Conservation (phyloP, 495 filamentous ascomycete genomes). For the Eremomyces bilateralis region DNA sequence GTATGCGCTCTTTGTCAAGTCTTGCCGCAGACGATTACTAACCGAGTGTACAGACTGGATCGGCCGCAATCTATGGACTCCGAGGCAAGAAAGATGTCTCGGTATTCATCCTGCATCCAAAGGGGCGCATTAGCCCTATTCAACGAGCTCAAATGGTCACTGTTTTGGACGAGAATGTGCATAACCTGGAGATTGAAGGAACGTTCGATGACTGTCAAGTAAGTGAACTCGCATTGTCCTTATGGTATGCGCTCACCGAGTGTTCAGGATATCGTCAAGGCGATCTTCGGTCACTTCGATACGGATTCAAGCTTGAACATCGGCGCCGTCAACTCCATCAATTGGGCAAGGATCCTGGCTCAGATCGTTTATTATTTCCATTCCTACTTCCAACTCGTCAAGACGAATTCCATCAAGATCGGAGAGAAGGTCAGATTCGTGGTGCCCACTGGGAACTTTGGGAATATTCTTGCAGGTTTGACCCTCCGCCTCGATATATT, state of each 20-base stretch:
- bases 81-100: conserved; percentile 92
- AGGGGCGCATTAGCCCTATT: conserved; percentile 61
- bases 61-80: conserved; percentile 90
- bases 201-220: conserved; percentile 92
- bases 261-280: conserved; percentile 71
- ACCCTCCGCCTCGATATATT: no score
- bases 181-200: conserved; percentile 67
- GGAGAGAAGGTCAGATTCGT: conserved; percentile 48
- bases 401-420: conserved; percentile 25
- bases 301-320: conserved; percentile 62
- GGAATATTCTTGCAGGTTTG: conserved; percentile 81
- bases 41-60: no score
- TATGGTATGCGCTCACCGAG: conserved; percentile 2
- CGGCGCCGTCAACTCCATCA: conserved; percentile 77
- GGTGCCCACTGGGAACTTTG: conserved; percentile 86
- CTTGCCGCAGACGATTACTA: no score
- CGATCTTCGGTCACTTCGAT: no score
- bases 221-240: conserved; percentile 5
- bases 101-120: conserved; percentile 73
- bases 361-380: conserved; percentile 89
- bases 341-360: conserved; percentile 75
- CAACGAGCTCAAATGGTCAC: conserved; percentile 96
- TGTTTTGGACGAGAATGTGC: conserved; percentile 64
- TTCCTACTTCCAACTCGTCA: conserved; percentile 60
- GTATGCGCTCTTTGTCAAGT: no score